Evolutionary conservation across 2,329 filamentous ascomycete genomes (phyloP).

Genomic region (Monosporascus sp.): DNA sequence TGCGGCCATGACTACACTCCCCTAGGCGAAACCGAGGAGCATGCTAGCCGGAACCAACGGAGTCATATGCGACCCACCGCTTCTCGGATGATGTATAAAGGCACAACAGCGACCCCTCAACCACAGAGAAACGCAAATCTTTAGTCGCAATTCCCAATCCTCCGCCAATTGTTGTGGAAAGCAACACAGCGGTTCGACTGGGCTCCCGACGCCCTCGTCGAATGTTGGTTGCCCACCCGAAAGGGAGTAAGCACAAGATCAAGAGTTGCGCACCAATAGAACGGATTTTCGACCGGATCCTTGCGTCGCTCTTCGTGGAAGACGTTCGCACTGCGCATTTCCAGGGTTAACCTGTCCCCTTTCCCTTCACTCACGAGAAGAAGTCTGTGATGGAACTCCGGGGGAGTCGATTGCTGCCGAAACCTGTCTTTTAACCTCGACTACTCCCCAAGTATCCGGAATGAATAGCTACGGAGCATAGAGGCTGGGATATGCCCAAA

Average conservation of each 20-base stretch:
- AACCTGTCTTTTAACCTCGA: too few relatives aligned
- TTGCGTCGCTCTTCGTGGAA: slow-evolving; percentile 52
- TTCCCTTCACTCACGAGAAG: too few relatives aligned
- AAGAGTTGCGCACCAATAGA: slow-evolving; percentile 44
- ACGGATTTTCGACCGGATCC: slow-evolving; percentile 45
- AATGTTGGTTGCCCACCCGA: slow-evolving; percentile 43
- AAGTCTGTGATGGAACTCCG: too few relatives aligned
- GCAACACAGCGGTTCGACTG: slow-evolving; percentile 29
- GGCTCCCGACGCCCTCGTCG: slow-evolving; percentile 36
- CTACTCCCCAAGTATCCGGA: too few relatives aligned
- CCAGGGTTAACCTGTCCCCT: too few relatives aligned
- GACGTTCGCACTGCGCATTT: slow-evolving; percentile 36
- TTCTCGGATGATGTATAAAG: slow-evolving; percentile 1
- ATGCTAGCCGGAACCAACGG: too few relatives aligned
- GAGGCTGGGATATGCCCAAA: slow-evolving; percentile 27
- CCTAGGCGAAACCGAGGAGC: too few relatives aligned
- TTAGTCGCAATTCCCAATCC: slow-evolving; percentile 5
- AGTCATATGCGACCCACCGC: too few relatives aligned
- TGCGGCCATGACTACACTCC: too few relatives aligned
- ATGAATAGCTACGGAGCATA: too few relatives aligned
- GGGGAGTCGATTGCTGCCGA: too few relatives aligned
- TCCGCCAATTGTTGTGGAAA: slow-evolving; percentile 6
- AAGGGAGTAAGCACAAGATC: slow-evolving; percentile 36
- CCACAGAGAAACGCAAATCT: slow-evolving; percentile 4
- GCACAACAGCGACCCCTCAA: slow-evolving; percentile 5